Conservation (phyloP, 352 stramenopile species). For the Pythium phragmiticola region DNA sequence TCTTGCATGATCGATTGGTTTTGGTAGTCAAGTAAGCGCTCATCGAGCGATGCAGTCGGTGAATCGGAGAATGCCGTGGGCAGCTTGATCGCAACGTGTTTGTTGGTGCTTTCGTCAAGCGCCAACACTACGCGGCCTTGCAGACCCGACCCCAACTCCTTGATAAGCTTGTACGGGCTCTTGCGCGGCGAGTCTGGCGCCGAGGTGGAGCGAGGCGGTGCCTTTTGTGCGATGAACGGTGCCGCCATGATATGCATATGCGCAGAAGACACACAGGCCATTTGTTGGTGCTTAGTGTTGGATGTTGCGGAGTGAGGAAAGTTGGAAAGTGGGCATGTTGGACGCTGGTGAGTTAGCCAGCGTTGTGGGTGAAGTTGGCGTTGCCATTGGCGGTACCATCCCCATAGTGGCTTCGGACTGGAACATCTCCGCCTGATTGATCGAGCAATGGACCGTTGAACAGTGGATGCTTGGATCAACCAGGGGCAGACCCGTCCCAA, state of each 20-base stretch:
- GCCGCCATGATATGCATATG: slow-evolving; percentile 1
- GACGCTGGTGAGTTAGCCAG: not conserved
- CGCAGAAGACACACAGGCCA: slow-evolving; percentile 15
- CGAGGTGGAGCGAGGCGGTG: not conserved
- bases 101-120: slow-evolving; percentile 41
- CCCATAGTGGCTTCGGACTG: not conserved
- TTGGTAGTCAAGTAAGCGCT: slow-evolving; percentile 52
- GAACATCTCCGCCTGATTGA: too few relatives aligned
- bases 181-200: slow-evolving; percentile 8
- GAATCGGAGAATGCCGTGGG: slow-evolving; percentile 38
- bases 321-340: slow-evolving; percentile 3
- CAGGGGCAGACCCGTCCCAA: too few relatives aligned
- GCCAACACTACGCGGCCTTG: slow-evolving; percentile 66
- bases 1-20: slow-evolving; percentile 63
- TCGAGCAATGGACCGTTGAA: too few relatives aligned
- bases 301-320: not conserved
- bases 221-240: not conserved
- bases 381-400: not conserved
- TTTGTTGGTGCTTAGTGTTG: slow-evolving; percentile 3
- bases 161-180: slow-evolving; percentile 46
- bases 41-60: slow-evolving; percentile 26
- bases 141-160: slow-evolving; percentile 60
- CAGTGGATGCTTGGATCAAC: too few relatives aligned
- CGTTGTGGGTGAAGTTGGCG: not conserved
- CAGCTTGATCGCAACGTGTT: slow-evolving; percentile 73